Conservation (phyloP, 2,329 filamentous ascomycete genomes). For the Acrodontium crateriforme region DNA sequence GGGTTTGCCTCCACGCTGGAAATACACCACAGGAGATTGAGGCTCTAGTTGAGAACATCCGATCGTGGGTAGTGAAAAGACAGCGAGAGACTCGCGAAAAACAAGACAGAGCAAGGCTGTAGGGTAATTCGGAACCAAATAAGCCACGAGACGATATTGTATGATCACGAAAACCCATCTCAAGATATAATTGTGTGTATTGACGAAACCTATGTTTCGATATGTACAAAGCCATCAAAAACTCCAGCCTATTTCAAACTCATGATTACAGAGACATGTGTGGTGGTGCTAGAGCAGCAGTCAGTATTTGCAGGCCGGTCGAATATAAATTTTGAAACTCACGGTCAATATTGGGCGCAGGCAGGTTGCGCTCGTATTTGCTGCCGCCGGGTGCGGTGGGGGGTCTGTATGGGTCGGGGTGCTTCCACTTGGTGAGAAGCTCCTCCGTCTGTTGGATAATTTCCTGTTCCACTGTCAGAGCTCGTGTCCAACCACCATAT, state of each 20-base stretch:
- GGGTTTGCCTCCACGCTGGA: slow-evolving; percentile 54
- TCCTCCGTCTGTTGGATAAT: slow-evolving; percentile 80
- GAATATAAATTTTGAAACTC: slow-evolving; percentile 26
- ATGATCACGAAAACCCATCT: background rate
- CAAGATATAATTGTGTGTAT: background rate
- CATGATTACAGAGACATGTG: background rate
- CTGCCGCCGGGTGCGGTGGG: slow-evolving; percentile 92
- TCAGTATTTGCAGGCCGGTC: background rate
- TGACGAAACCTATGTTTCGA: background rate
- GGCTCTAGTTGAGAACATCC: slow-evolving; percentile 35
- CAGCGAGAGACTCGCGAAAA: slow-evolving; percentile 2
- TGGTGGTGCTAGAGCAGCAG: background rate
- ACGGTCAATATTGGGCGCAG: slow-evolving; percentile 68
- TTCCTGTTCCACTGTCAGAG: slow-evolving; percentile 42
- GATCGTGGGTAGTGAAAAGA: slow-evolving; percentile 31
- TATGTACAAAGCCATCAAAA: slow-evolving; percentile 1
- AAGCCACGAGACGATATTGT: background rate
- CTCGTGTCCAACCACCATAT: background rate
- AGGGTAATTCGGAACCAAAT: background rate
- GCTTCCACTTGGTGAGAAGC: slow-evolving; percentile 85
- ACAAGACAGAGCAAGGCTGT: slow-evolving; percentile 1
- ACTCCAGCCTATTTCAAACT: background rate
- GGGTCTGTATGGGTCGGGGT: slow-evolving; percentile 81
- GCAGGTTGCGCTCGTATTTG: slow-evolving; percentile 91
- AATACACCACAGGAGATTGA: slow-evolving; percentile 48